Conservation (phyloP, 2,329 filamentous ascomycete genomes). For the Chrysosporium queenslandicum region DNA sequence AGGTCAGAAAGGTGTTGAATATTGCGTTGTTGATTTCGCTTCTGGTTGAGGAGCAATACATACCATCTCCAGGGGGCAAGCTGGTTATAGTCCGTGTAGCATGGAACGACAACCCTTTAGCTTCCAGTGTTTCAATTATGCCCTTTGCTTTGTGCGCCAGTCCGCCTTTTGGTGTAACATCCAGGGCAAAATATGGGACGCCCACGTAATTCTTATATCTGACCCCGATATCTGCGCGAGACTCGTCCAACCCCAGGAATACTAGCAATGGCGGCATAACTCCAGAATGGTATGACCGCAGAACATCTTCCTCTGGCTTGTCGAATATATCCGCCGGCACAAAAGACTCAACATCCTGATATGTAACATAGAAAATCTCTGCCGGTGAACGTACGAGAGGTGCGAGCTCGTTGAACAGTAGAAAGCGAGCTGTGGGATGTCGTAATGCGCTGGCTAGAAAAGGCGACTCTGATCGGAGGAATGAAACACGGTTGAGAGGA, state of each 20-base stretch:
- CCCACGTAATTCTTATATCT: constrained; percentile 57
- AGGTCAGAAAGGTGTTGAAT: not conserved
- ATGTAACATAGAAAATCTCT: constrained; percentile 58
- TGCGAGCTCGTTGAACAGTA: constrained; percentile 68
- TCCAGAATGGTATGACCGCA: constrained; percentile 64
- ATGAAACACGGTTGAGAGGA: constrained; percentile 42
- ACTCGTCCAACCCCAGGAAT: constrained; percentile 76
- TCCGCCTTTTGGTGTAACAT: constrained; percentile 64
- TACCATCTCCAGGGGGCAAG: constrained; percentile 53
- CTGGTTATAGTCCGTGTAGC: constrained; percentile 55
- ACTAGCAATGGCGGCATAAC: constrained; percentile 60
- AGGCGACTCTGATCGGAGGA: constrained; percentile 39
- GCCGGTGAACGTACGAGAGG: constrained; percentile 56
- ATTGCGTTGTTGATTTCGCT: not conserved
- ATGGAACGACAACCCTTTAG: constrained; percentile 55
- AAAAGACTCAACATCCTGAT: constrained; percentile 58
- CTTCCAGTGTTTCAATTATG: constrained; percentile 51
- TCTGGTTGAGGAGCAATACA: constrained; percentile 15
- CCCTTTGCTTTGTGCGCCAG: constrained; percentile 51
- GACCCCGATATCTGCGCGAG: constrained; percentile 34
- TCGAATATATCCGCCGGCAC: constrained; percentile 63
- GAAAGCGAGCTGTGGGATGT: constrained; percentile 48
- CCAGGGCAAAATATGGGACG: constrained; percentile 77
- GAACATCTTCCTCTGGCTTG: constrained; percentile 59
- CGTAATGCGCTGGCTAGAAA: constrained; percentile 41